Percentiles rank a stretch among this genome's conserved stretches.
These are phyloP conservation scores for Penicillium verrucosum DNA, from an alignment of 2,329 filamentous ascomycete genomes.

Conservation along the genomic window DNA sequence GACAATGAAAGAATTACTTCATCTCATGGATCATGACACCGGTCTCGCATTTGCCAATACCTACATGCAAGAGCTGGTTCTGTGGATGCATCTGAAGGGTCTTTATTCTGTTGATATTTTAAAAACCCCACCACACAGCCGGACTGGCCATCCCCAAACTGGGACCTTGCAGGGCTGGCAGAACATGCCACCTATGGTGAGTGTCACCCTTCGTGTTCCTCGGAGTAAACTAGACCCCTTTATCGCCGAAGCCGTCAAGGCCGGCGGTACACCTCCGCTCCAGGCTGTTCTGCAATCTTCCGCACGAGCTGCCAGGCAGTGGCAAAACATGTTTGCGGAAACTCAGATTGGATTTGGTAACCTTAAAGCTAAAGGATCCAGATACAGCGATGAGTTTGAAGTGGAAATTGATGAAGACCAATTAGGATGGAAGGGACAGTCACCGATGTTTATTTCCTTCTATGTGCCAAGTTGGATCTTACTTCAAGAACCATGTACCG, in stretches of 20 bases:
- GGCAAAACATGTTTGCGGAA: not conserved
- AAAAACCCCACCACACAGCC: too few relatives aligned
- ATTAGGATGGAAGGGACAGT: not conserved
- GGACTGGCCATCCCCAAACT: too few relatives aligned
- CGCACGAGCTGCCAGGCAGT: not conserved
- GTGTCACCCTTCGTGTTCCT: not conserved
- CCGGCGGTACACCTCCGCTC: not conserved
- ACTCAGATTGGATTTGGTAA: not conserved
- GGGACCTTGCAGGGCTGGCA: too few relatives aligned
- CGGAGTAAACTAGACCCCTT: not conserved
- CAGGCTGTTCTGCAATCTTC: not conserved
- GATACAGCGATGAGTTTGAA: not conserved
- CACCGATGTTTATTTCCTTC: not conserved
- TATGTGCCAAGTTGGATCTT: not conserved
- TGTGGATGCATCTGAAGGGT: too few relatives aligned
- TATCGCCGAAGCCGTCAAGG: not conserved
- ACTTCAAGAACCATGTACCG: not conserved
- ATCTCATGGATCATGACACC: too few relatives aligned
- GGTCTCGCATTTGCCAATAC: too few relatives aligned
- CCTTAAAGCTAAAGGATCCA: not conserved
- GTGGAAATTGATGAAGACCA: not conserved
- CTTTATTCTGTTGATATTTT: too few relatives aligned
- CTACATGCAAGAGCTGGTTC: too few relatives aligned
- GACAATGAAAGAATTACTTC: too few relatives aligned
- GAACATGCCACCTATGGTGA: not conserved